phyloP scores from a whole-genome alignment of 164 flowering plant species.

The Buxus sempervirens region DNA sequence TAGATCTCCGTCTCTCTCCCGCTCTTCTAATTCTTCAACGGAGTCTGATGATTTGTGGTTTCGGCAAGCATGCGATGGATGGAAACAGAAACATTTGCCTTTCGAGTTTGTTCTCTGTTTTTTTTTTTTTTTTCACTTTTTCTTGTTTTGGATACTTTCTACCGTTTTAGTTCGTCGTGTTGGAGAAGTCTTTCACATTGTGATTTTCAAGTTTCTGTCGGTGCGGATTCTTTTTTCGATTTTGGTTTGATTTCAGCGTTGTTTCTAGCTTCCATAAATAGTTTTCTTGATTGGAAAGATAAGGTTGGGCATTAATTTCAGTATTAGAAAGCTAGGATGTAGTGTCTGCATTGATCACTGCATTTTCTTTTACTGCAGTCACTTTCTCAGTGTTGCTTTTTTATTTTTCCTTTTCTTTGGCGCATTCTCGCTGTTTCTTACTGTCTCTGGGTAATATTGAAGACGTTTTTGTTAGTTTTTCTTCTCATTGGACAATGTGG shows the following conservation, averaged over 20 bases:
- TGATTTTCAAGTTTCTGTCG: background rate
- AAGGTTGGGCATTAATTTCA: slow-evolving; percentile 1
- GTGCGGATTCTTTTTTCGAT: background rate
- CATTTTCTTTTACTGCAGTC: background rate
- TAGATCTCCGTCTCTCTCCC: background rate
- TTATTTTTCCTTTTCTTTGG: too few relatives aligned
- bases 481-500: background rate
- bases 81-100: background rate
- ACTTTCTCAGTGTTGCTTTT: slow-evolving; percentile 4
- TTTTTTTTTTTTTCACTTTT: too few relatives aligned
- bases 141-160: too few relatives aligned
- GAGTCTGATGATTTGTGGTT: background rate
- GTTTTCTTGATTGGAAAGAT: background rate
- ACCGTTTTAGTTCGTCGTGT: too few relatives aligned
- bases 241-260: background rate
- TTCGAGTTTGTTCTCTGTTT: background rate
- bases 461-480: background rate
- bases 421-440: slow-evolving; percentile 5
- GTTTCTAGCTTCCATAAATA: background rate
- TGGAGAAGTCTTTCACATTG: too few relatives aligned
- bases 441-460: background rate
- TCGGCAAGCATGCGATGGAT: background rate
- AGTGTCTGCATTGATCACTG: background rate
- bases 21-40: background rate
- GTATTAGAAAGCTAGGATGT: background rate